phyloP scores from a whole-genome alignment of 1,284 basidiomycete genomes.

The Moniliophthora roreri region DNA sequence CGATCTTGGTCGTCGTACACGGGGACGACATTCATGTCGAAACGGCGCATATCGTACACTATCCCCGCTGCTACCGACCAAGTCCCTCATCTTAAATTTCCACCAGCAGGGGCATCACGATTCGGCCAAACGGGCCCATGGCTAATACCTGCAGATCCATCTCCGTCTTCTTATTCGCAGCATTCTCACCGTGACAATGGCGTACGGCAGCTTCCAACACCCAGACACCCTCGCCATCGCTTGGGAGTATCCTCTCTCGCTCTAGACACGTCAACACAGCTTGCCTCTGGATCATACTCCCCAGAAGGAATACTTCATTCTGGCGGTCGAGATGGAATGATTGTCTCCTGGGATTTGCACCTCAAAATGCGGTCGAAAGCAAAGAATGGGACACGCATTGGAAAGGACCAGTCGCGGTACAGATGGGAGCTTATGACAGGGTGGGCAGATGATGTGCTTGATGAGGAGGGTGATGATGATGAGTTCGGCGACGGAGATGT shows the following conservation, averaged over 20 bases:
- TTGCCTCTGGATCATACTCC: slow-evolving; percentile 48
- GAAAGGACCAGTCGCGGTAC: slow-evolving; percentile 27
- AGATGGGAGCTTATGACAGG: slow-evolving; percentile 79
- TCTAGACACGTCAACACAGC: slow-evolving; percentile 79
- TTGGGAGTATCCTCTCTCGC: slow-evolving; percentile 85
- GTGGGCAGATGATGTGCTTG: slow-evolving; percentile 72
- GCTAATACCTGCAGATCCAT: slow-evolving; percentile 43
- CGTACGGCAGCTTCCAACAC: slow-evolving; percentile 6
- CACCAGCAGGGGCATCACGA: slow-evolving; percentile 57
- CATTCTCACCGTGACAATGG: slow-evolving; percentile 23
- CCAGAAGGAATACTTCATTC: slow-evolving; percentile 94
- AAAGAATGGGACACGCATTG: slow-evolving; percentile 25
- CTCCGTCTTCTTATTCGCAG: slow-evolving; percentile 16
- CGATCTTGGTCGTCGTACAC: neutral
- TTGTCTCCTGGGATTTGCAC: slow-evolving; percentile 90
- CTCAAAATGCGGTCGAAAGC: slow-evolving; percentile 54
- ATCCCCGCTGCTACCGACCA: slow-evolving; percentile 70
- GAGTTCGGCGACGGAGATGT: slow-evolving; percentile 73
- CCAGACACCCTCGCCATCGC: slow-evolving; percentile 75
- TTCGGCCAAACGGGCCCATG: slow-evolving; percentile 69
- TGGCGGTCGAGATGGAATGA: slow-evolving; percentile 89
- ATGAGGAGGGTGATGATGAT: slow-evolving; percentile 57
- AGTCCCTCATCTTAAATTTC: slow-evolving; percentile 71
- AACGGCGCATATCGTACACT: slow-evolving; percentile 76
- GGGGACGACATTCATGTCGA: neutral